Percentiles rank a stretch among this genome's conserved stretches.
Evolutionary conservation across 2,329 filamentous ascomycete genomes (phyloP).

Genomic region (Verticillium dahliae): DNA sequence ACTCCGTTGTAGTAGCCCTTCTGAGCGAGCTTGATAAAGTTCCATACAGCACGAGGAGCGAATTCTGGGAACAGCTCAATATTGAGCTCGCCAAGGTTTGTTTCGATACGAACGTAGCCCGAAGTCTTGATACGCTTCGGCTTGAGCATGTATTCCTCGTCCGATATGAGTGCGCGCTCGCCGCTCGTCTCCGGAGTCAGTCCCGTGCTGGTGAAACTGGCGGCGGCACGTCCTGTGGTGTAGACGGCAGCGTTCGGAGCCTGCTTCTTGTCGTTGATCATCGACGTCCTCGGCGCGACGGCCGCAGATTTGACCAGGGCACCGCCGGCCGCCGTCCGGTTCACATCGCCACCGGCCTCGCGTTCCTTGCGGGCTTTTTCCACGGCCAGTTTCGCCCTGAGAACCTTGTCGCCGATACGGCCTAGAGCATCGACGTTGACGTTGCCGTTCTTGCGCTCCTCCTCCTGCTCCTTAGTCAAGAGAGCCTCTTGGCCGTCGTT

Average conservation of each 20-base stretch:
- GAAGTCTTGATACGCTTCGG: slow-evolving; percentile 83
- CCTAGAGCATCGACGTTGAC: slow-evolving; percentile 80
- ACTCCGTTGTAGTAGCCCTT: slow-evolving; percentile 85
- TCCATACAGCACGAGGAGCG: slow-evolving; percentile 92
- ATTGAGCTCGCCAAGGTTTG: slow-evolving; percentile 77
- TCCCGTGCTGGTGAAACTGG: slow-evolving; percentile 92
- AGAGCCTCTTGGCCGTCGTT: slow-evolving; percentile 70
- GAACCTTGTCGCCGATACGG: slow-evolving; percentile 70
- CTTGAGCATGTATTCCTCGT: slow-evolving; percentile 96
- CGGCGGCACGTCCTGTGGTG: slow-evolving; percentile 85
- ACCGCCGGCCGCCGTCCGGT: slow-evolving; percentile 38
- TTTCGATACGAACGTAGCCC: slow-evolving; percentile 86
- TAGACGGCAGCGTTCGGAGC: slow-evolving; percentile 84
- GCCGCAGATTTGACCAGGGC: slow-evolving; percentile 18
- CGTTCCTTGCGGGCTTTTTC: slow-evolving; percentile 78
- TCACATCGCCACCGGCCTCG: slow-evolving; percentile 51
- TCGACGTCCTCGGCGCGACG: slow-evolving; percentile 27
- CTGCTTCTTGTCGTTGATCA: slow-evolving; percentile 50
- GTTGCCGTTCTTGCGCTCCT: slow-evolving; percentile 56
- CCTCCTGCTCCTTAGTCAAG: slow-evolving; percentile 63
- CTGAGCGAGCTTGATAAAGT: slow-evolving; percentile 83
- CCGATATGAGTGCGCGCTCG: slow-evolving; percentile 77
- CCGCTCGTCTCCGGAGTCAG: slow-evolving; percentile 86
- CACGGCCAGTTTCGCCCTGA: slow-evolving; percentile 90
- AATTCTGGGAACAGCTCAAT: slow-evolving; percentile 87